Evolutionary conservation across 352 stramenopile species (phyloP).

Genomic region (Globisporangium iwayamae): DNA sequence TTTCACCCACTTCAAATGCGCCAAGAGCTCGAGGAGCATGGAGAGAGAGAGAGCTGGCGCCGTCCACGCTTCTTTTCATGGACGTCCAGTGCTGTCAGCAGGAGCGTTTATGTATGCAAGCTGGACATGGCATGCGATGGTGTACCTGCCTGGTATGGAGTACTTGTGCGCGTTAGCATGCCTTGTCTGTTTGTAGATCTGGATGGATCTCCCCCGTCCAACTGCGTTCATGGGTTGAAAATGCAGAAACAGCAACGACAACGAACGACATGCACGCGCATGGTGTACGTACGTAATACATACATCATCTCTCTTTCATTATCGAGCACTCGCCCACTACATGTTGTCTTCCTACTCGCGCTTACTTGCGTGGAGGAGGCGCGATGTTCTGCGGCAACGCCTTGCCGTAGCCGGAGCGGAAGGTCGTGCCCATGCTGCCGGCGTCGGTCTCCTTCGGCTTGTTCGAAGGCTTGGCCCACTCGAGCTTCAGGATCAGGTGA

Average conservation of each 20-base stretch:
- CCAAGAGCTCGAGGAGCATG: background rate
- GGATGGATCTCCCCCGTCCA: background rate
- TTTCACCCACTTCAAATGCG: background rate
- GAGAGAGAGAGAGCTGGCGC: constrained; percentile 6
- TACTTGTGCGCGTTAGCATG: background rate
- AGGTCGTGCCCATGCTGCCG: constrained; percentile 82
- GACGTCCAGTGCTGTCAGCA: background rate
- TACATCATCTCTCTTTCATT: constrained; percentile 1
- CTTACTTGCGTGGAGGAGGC: constrained; percentile 75
- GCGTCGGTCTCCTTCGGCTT: constrained; percentile 74
- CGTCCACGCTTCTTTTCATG: background rate
- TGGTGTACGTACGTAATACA: constrained; percentile 9
- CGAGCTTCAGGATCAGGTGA: constrained; percentile 99
- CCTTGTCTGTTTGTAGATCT: background rate
- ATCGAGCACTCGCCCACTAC: background rate
- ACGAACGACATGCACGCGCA: background rate
- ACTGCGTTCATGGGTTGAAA: background rate
- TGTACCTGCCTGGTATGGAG: constrained; percentile 5
- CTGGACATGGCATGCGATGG: background rate
- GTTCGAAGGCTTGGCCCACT: constrained; percentile 98
- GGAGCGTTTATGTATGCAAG: background rate
- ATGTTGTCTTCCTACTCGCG: background rate
- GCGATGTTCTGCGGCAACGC: constrained; percentile 83
- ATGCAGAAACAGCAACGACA: background rate
- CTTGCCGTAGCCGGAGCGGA: constrained; percentile 88